Evolutionary conservation across 2,329 filamentous ascomycete species (phyloP).

Genomic region (Tolypocladium amazonense): DNA sequence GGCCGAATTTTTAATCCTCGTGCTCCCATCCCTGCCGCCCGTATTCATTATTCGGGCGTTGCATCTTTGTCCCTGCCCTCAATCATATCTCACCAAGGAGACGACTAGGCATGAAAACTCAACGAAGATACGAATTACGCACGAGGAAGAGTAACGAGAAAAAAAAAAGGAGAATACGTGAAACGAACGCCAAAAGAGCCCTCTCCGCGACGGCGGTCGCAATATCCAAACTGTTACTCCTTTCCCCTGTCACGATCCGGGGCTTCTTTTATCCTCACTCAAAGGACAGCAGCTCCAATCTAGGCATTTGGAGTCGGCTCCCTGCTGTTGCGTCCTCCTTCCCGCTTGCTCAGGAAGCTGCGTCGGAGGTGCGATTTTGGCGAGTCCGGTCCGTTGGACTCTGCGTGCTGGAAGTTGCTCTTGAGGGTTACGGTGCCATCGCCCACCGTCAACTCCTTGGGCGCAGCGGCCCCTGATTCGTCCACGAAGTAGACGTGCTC

Average conservation of each 20-base stretch:
- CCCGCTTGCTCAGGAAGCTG: conserved; percentile 46
- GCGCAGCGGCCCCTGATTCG: conserved; percentile 55
- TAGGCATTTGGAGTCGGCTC: conserved; percentile 31
- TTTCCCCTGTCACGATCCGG: not conserved
- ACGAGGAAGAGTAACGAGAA: not conserved
- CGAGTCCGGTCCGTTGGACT: conserved; percentile 32
- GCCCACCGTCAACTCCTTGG: conserved; percentile 68
- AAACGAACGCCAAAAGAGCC: not conserved
- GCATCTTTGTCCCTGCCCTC: not conserved
- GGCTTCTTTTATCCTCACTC: conserved; percentile 3
- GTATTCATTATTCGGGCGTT: not conserved
- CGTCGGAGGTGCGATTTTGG: conserved; percentile 37
- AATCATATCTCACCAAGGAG: not conserved
- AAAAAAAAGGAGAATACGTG: not conserved
- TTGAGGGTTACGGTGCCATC: conserved; percentile 60
- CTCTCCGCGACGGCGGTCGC: not conserved
- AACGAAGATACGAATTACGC: not conserved
- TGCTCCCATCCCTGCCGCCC: not conserved
- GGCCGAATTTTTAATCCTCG: not conserved
- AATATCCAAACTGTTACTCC: not conserved
- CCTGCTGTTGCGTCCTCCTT: conserved; percentile 27
- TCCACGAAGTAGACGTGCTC: conserved; percentile 88
- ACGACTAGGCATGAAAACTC: not conserved
- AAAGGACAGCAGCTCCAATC: conserved; percentile 7
- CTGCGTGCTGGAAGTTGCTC: conserved; percentile 56